A percentile compares a stretch with the other conserved stretches of the same genome.
These are phyloP conservation scores for Aspergillus fijiensis DNA, from an alignment of 2,329 filamentous ascomycete genomes.

Conservation along the genomic window DNA sequence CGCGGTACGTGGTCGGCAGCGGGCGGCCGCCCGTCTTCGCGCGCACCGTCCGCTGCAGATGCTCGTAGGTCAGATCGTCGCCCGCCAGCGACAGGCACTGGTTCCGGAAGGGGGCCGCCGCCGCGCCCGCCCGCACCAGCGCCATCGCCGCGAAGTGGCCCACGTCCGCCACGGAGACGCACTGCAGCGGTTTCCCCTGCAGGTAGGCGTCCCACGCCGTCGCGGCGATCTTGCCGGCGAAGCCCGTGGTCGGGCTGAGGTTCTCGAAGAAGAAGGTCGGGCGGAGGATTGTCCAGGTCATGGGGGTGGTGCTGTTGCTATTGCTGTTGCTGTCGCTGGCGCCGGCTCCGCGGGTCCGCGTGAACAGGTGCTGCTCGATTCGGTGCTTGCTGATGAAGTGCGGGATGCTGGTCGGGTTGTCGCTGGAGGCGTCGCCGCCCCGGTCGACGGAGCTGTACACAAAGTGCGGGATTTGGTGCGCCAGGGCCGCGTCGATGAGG, in stretches of 20 bases:
- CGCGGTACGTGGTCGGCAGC: constrained; percentile 43
- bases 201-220: constrained; percentile 43
- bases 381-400: constrained; percentile 63
- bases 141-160: constrained; percentile 53
- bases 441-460: constrained; percentile 66
- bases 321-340: too few species aligned
- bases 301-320: constrained; percentile 24
- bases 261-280: constrained; percentile 65
- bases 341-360: constrained; percentile 19
- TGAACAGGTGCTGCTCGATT: constrained; percentile 61
- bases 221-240: constrained; percentile 51
- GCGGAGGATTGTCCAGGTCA: constrained; percentile 63
- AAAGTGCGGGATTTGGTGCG: constrained; percentile 58
- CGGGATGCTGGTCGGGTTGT: constrained; percentile 56
- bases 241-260: constrained; percentile 40
- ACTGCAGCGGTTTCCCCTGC: constrained; percentile 45
- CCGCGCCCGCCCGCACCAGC: constrained; percentile 38
- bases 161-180: constrained; percentile 51
- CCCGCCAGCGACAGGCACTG: constrained; percentile 48
- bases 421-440: constrained; percentile 55
- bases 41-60: constrained; percentile 49
- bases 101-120: constrained; percentile 41
- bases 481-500: constrained; percentile 59
- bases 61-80: constrained; percentile 51
- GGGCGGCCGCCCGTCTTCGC: constrained; percentile 48